Conservation (phyloP, 2,329 filamentous ascomycete genomes). For the Trichothecium sympodiale region DNA sequence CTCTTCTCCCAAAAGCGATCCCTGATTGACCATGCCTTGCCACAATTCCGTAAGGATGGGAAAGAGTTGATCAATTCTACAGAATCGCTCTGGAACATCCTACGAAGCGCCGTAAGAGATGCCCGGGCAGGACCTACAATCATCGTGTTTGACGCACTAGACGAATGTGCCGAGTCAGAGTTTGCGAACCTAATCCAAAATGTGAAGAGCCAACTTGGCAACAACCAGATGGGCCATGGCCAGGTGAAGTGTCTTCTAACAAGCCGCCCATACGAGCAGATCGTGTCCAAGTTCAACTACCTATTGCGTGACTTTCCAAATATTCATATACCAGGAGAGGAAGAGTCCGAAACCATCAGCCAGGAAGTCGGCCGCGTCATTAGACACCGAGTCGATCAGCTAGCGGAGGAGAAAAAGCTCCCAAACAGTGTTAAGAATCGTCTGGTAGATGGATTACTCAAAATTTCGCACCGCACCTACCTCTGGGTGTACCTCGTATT, state of each 20-base stretch:
- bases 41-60: conserved; percentile 14
- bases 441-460: conserved; percentile 10
- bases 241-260: conserved; percentile 24
- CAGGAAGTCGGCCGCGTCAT: conserved; percentile 24
- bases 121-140: conserved; percentile 16
- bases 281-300: conserved; percentile 13
- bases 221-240: background rate
- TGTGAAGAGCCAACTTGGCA: conserved; percentile 3
- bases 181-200: conserved; percentile 10
- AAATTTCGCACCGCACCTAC: conserved; percentile 19
- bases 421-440: conserved; percentile 6
- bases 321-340: conserved; percentile 23
- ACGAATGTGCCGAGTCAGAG: conserved; percentile 21
- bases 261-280: conserved; percentile 20
- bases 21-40: conserved; percentile 21
- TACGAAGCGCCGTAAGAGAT: conserved; percentile 15
- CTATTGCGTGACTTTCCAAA: conserved; percentile 12
- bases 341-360: conserved; percentile 21
- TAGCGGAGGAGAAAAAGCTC: conserved; percentile 9
- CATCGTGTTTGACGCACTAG: conserved; percentile 27
- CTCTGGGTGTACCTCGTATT: conserved; percentile 26
- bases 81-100: conserved; percentile 20
- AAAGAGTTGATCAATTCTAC: conserved; percentile 11
- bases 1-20: conserved; percentile 18
- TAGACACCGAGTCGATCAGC: conserved; percentile 11